Evolutionary conservation across 352 stramenopile genomes (phyloP).

Genomic region (Pythium dissotocum): DNA sequence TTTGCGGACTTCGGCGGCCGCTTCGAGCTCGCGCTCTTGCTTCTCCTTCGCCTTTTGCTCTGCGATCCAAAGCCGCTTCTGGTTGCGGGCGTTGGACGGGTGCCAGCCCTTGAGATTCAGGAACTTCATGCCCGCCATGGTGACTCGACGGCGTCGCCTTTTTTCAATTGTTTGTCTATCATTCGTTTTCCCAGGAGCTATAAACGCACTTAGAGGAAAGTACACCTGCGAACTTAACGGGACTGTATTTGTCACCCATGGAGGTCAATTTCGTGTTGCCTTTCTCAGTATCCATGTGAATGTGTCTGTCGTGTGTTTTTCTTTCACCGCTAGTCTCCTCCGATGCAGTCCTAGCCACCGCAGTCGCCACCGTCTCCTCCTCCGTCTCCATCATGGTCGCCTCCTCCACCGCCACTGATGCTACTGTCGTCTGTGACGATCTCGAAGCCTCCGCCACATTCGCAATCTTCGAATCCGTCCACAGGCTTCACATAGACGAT

Average conservation of each 20-base stretch:
- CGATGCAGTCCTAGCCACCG: no score
- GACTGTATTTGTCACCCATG: not conserved
- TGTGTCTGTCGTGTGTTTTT: no score
- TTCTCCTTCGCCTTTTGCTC: conserved; percentile 65
- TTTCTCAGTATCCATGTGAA: no score
- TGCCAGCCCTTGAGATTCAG: conserved; percentile 82
- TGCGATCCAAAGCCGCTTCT: conserved; percentile 85
- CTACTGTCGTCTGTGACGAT: not conserved
- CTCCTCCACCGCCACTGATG: no score
- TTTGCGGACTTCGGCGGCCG: conserved; percentile 68
- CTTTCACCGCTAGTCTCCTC: no score
- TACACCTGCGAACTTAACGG: not conserved
- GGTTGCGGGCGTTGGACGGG: conserved; percentile 76
- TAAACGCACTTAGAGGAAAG: conserved; percentile 1
- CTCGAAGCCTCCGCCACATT: not conserved
- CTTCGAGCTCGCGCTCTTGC: conserved; percentile 57
- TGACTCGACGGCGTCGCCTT: not conserved
- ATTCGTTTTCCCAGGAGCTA: not conserved
- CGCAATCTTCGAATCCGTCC: not conserved
- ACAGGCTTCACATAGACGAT: not conserved
- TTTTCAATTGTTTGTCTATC: not conserved
- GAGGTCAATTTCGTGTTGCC: no score
- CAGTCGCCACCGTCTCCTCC: not conserved
- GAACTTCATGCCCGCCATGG: conserved; percentile 82
- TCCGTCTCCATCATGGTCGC: not conserved